These are phyloP conservation scores for Amoeboaphelidium protococcarum DNA, from an alignment of 371 early-diverging fungal genomes.

Conservation along the genomic window DNA sequence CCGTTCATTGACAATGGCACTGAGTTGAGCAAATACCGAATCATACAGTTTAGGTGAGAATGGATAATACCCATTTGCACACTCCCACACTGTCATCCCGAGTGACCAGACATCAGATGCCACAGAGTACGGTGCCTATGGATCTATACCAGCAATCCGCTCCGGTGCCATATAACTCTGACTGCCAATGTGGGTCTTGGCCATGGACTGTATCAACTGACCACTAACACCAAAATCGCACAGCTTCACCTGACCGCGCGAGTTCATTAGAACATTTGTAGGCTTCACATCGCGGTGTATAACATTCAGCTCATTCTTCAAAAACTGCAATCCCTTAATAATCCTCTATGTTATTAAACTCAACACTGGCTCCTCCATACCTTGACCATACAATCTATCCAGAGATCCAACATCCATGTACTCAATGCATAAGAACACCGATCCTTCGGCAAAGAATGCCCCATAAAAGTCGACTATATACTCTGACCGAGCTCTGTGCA, in stretches of 20 bases:
- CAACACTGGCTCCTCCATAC: slow-evolving; percentile 21
- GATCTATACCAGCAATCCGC: slow-evolving; percentile 30
- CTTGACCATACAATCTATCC: slow-evolving; percentile 42
- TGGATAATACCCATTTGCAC: slow-evolving; percentile 18
- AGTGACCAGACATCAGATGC: slow-evolving; percentile 58
- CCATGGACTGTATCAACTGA: slow-evolving; percentile 58
- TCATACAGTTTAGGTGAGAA: slow-evolving; percentile 31
- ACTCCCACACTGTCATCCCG: slow-evolving; percentile 2
- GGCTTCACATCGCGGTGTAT: slow-evolving; percentile 89
- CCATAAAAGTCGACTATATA: not conserved
- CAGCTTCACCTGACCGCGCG: slow-evolving; percentile 60
- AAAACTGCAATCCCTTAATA: slow-evolving; percentile 55
- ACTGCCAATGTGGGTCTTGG: slow-evolving; percentile 77
- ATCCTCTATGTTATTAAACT: slow-evolving; percentile 25
- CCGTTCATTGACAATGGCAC: slow-evolving; percentile 52
- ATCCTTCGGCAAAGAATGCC: slow-evolving; percentile 81
- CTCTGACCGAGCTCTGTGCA: not conserved
- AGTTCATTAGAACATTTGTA: slow-evolving; percentile 68
- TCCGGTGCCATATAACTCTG: slow-evolving; percentile 86
- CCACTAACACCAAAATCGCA: slow-evolving; percentile 43
- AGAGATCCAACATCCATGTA: slow-evolving; percentile 86
- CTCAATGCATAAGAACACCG: slow-evolving; percentile 73
- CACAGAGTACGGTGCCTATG: slow-evolving; percentile 28
- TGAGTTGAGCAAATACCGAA: slow-evolving; percentile 55
- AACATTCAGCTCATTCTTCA: slow-evolving; percentile 61